phyloP scores from a whole-genome alignment of 2,329 filamentous ascomycete genomes.

The Elsinoe australis region DNA sequence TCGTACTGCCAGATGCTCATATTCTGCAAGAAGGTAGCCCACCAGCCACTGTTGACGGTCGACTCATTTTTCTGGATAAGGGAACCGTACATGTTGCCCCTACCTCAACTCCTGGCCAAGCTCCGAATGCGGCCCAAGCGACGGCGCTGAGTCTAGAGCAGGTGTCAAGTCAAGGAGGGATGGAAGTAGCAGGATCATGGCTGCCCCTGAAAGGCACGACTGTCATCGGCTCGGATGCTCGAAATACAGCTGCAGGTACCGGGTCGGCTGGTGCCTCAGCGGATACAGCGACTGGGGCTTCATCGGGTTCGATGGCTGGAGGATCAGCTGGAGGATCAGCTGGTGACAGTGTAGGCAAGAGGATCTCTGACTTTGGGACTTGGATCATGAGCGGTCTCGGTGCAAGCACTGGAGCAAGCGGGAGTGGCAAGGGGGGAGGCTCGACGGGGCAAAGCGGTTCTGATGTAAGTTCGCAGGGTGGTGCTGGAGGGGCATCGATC shows the following conservation, averaged over 20 bases:
- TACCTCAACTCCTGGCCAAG: not conserved
- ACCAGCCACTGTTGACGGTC: not conserved
- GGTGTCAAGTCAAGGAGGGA: not conserved
- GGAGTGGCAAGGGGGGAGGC: not conserved
- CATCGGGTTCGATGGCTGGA: not conserved
- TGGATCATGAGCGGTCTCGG: constrained; percentile 9
- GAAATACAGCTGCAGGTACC: not conserved
- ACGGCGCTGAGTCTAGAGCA: not conserved
- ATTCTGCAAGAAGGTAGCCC: not conserved
- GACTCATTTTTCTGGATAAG: not conserved
- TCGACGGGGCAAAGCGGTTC: not conserved
- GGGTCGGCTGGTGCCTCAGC: not conserved
- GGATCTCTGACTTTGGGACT: not conserved
- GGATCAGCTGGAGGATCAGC: not conserved
- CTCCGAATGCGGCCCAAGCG: not conserved
- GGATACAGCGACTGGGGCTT: not conserved
- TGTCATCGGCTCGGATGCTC: not conserved
- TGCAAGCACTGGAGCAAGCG: too few species aligned
- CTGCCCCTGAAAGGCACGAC: not conserved
- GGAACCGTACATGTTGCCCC: not conserved
- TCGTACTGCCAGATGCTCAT: not conserved
- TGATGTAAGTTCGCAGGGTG: not conserved
- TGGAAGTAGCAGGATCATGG: not conserved
- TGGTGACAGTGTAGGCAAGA: not conserved
- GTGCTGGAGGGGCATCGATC: not conserved